A percentile compares a stretch with the other conserved stretches of the same genome.
Evolutionary conservation across 2,329 filamentous ascomycete species (phyloP).

Genomic region (Clarireedia homoeocarpa): DNA sequence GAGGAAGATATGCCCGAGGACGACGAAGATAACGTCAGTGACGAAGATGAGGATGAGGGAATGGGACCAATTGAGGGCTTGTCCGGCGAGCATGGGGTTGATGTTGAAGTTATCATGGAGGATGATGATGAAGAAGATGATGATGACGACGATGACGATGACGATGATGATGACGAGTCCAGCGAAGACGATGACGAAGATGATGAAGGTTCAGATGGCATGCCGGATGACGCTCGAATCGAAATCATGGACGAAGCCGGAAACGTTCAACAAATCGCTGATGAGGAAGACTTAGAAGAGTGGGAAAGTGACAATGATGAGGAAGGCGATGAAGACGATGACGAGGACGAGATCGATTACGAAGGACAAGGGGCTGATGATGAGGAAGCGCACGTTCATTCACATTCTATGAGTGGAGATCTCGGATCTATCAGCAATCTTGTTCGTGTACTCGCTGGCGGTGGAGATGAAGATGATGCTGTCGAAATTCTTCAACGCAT

Average conservation of each 20-base stretch:
- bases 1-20: constrained; percentile 74
- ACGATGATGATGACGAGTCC: constrained; percentile 31
- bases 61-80: constrained; percentile 81
- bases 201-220: constrained; percentile 34
- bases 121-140: constrained; percentile 52
- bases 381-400: constrained; percentile 43
- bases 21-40: constrained; percentile 81
- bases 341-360: constrained; percentile 41
- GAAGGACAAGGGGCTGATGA: constrained; percentile 46
- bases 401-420: constrained; percentile 33
- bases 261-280: constrained; percentile 39
- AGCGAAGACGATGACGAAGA: constrained; percentile 49
- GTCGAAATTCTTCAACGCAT: constrained; percentile 32
- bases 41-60: constrained; percentile 74
- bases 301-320: constrained; percentile 58
- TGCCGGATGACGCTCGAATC: constrained; percentile 38
- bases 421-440: constrained; percentile 42
- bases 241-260: constrained; percentile 59
- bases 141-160: constrained; percentile 30
- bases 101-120: constrained; percentile 75
- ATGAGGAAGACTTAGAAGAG: constrained; percentile 51
- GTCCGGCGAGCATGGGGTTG: constrained; percentile 50
- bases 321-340: constrained; percentile 40
- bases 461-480: constrained; percentile 19
- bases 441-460: constrained; percentile 41